Percentiles rank a stretch among this genome's conserved stretches.
These are phyloP conservation scores for Calonectria honghensis DNA, from an alignment of 2,329 filamentous ascomycete genomes.

Conservation along the genomic window DNA sequence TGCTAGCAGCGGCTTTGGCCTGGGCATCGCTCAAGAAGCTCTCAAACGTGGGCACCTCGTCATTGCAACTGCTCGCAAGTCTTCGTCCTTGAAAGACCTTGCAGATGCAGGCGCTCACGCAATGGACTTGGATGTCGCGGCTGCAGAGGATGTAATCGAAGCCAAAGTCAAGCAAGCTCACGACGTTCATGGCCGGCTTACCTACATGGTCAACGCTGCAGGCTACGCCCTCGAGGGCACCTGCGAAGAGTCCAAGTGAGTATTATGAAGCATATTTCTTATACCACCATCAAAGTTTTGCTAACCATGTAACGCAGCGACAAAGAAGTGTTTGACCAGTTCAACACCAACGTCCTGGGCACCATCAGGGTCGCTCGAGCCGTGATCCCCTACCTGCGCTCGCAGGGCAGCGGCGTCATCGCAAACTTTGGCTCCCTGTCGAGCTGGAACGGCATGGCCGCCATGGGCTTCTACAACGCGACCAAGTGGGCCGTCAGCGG, in stretches of 20 bases:
- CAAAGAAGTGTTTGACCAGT: slow-evolving; percentile 58
- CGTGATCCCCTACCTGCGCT: slow-evolving; percentile 66
- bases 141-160: slow-evolving; percentile 36
- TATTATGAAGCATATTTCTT: background rate
- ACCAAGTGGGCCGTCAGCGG: slow-evolving; percentile 66
- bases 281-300: too few relatives aligned
- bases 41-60: slow-evolving; percentile 66
- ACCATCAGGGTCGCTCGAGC: slow-evolving; percentile 66
- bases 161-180: slow-evolving; percentile 40
- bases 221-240: slow-evolving; percentile 46
- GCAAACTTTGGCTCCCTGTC: slow-evolving; percentile 66
- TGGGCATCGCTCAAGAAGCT: slow-evolving; percentile 64
- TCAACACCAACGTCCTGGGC: slow-evolving; percentile 71
- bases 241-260: slow-evolving; percentile 45
- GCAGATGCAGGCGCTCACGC: slow-evolving; percentile 31
- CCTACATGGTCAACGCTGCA: slow-evolving; percentile 42
- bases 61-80: slow-evolving; percentile 66
- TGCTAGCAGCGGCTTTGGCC: slow-evolving; percentile 67
- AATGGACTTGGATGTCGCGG: slow-evolving; percentile 42
- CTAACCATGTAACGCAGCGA: slow-evolving; percentile 43
- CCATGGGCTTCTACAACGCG: slow-evolving; percentile 49
- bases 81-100: slow-evolving; percentile 43
- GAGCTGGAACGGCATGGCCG: slow-evolving; percentile 58
- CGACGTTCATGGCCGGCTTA: slow-evolving; percentile 36
- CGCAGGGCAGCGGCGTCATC: slow-evolving; percentile 54